phyloP scores from a whole-genome alignment of 805 yeast genomes.

The Ogataea pini region DNA sequence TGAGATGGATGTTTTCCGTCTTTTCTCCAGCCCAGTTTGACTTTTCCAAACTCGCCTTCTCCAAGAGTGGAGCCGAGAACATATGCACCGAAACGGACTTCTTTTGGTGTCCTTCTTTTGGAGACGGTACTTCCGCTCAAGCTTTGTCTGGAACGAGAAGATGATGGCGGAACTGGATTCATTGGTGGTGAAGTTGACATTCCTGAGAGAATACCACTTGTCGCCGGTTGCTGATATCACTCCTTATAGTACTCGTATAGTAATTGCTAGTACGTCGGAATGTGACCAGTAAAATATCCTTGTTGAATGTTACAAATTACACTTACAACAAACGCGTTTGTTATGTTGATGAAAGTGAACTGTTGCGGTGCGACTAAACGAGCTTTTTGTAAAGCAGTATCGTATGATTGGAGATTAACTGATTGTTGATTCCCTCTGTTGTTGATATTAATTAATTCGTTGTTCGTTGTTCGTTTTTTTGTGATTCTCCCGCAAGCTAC shows the following conservation, averaged over 20 bases:
- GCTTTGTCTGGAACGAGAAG: slow-evolving; percentile 22
- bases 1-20: slow-evolving; percentile 76
- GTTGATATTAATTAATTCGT: too few species aligned
- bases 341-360: not conserved
- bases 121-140: slow-evolving; percentile 20
- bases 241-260: too few species aligned
- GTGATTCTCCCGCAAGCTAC: too few species aligned
- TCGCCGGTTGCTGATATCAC: not conserved
- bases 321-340: slow-evolving; percentile 1
- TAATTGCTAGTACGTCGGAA: not conserved
- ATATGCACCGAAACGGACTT: slow-evolving; percentile 86
- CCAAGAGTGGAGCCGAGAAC: slow-evolving; percentile 92
- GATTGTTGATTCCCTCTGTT: too few species aligned
- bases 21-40: slow-evolving; percentile 93
- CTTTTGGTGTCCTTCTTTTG: slow-evolving; percentile 50
- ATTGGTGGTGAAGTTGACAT: slow-evolving; percentile 5
- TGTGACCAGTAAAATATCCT: not conserved
- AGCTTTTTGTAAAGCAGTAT: too few species aligned
- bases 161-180: slow-evolving; percentile 16
- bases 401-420: too few species aligned
- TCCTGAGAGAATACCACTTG: not conserved
- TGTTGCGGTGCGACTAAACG: too few species aligned
- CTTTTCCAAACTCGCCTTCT: slow-evolving; percentile 98
- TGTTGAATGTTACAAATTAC: not conserved
- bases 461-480: not conserved